Evolutionary conservation across 129 eudicot species (phyloP), one percentile per base, ranked within the genome.

Genomic region (Tagetes erecta): DNA sequence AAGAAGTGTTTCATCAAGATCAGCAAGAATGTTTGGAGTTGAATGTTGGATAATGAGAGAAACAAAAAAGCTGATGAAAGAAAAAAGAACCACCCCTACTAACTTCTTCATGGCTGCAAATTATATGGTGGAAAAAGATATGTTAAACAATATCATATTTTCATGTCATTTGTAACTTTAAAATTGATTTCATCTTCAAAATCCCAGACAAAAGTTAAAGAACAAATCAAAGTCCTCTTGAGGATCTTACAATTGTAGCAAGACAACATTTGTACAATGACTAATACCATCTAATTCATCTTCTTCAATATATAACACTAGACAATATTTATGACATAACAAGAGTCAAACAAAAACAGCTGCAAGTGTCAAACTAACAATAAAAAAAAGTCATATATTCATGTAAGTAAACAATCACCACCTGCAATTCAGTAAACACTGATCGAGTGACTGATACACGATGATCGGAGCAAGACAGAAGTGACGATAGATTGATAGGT

Each of bases 1-100:
- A 50, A 50, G 56, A 50, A 11, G 5, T 50, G 27, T 50, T 13
- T 50, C 56, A 50, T 52, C 31, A 52, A n/a, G 30, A 52, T 52
- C 31, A 52, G 58, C 31, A n/a, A 13, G 58, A 52, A 52, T 52
- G 30, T 52, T 7, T n/a, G 58, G 58, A 52, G 58, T 20, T n/a
- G 58, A 52, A 52, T 52, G 30, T 52, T 52, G 58, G 58, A 52
- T 30, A n/a, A 52, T 52, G 58, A 52, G 58, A 52, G 58, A 52
- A 52, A 52, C 58, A 13, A 52, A n/a, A n/a, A 52, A n/a, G 31
- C 58, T 52, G 58, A 52, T 52, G 58, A n/a, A 13, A n/a, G 58
- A 52, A 52, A 52, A n/a, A 6, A 52, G 58, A 52, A 52, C 31
- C n/a, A 52, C 31, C 31, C 31, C 27, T 52, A 20, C 30, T 31